Percentiles rank a stretch among this genome's conserved stretches.
Evolutionary conservation across 768 basidiomycete species (phyloP).

Genomic region (Baorangia bicolor): DNA sequence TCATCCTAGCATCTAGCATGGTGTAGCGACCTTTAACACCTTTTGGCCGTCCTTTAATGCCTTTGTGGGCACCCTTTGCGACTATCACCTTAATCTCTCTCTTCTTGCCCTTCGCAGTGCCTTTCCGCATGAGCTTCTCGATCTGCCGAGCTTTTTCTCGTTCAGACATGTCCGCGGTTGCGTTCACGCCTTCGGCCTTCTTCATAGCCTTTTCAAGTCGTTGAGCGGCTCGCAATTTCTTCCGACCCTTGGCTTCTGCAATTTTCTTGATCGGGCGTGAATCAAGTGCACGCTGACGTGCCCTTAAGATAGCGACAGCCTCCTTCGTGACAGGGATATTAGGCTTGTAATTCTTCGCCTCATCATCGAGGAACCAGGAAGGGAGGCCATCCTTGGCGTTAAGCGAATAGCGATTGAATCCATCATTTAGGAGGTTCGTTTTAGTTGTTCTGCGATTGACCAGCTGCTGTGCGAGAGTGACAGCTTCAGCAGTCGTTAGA

Average conservation of each 20-base stretch:
- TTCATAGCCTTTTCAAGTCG: slow-evolving; percentile 89
- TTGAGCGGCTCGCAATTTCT: slow-evolving; percentile 86
- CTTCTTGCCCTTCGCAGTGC: slow-evolving; percentile 66
- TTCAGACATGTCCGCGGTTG: slow-evolving; percentile 89
- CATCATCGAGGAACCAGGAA: slow-evolving; percentile 97
- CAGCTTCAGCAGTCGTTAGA: slow-evolving; percentile 82
- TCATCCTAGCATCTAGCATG: slow-evolving; percentile 94
- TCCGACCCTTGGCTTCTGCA: slow-evolving; percentile 96
- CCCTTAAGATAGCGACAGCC: slow-evolving; percentile 79
- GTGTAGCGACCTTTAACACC: slow-evolving; percentile 94
- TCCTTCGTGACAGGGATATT: slow-evolving; percentile 98
- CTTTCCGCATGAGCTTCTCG: slow-evolving; percentile 85
- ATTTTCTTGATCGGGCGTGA: slow-evolving; percentile 99
- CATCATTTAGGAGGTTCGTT: slow-evolving; percentile 88
- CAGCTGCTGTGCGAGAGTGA: slow-evolving; percentile 86
- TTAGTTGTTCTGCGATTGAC: slow-evolving; percentile 89
- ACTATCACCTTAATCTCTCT: slow-evolving; percentile 86
- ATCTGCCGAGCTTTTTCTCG: slow-evolving; percentile 93
- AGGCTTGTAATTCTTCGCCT: slow-evolving; percentile 86
- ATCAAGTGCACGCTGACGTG: slow-evolving; percentile 90
- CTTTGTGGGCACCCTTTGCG: slow-evolving; percentile 86
- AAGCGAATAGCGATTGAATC: slow-evolving; percentile 92
- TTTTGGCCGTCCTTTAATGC: slow-evolving; percentile 89
- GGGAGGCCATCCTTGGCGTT: slow-evolving; percentile 92
- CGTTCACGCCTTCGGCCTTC: slow-evolving; percentile 92